phyloP scores from a whole-genome alignment of 2,329 filamentous ascomycete genomes.

The Fusarium haematococcum region DNA sequence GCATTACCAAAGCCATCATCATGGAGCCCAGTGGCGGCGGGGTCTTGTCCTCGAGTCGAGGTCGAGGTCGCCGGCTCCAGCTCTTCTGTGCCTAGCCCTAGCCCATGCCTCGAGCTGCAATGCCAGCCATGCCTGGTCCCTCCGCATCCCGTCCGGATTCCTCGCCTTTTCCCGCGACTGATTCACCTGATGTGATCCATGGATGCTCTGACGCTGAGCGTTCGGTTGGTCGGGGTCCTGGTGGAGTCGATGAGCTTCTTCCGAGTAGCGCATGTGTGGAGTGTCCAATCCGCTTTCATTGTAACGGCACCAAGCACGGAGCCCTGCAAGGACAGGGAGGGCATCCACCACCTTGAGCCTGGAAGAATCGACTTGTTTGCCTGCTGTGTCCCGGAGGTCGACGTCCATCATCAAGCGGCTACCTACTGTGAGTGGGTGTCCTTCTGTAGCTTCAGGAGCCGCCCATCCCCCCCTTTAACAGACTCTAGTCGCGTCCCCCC shows the following conservation, averaged over 20 bases:
- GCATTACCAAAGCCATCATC: conserved; percentile 19
- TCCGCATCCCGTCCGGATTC: conserved; percentile 9
- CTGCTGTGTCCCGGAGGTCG: background rate
- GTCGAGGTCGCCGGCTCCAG: background rate
- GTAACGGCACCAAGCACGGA: conserved; percentile 37
- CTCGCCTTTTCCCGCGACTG: conserved; percentile 11
- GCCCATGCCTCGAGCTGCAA: background rate
- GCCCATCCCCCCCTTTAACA: conserved; percentile 4
- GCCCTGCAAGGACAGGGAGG: conserved; percentile 41
- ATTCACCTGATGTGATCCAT: conserved; percentile 43
- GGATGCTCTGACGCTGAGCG: conserved; percentile 35
- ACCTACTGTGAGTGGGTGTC: background rate
- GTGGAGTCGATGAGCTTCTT: conserved; percentile 42
- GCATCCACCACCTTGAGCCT: conserved; percentile 32
- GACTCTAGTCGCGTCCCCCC: background rate
- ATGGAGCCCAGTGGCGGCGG: conserved; percentile 22
- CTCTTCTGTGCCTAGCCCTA: background rate
- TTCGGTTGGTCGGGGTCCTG: conserved; percentile 40
- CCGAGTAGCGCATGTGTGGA: conserved; percentile 41
- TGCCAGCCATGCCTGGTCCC: background rate
- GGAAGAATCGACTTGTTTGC: background rate
- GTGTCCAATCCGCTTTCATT: conserved; percentile 46
- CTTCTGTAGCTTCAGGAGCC: conserved; percentile 14
- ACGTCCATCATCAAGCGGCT: conserved; percentile 13
- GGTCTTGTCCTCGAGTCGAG: conserved; percentile 9